Base-by-base conservation (phyloP, 805 yeast species). In the Barnettozyma salicaria region DNA sequence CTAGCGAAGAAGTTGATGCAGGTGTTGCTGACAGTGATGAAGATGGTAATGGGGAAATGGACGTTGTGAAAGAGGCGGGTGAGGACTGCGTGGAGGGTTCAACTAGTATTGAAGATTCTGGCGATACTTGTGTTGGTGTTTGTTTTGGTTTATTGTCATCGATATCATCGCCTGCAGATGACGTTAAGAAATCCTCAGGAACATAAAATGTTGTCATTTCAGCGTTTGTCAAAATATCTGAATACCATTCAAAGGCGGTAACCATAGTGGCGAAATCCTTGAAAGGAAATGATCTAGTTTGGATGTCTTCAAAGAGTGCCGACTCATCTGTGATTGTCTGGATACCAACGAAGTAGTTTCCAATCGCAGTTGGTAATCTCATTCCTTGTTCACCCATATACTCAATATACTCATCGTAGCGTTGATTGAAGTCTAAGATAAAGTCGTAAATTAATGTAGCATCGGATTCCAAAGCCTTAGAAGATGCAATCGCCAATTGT, bases 251-350 rank as follows among this genome's bases (percentile, higher is more conserved):
- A 37, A 53, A 53, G 7, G 33, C 37, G 2, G 66, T 55, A 19
- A 60, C 53, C 48, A 64, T 55, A 6, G 65, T 60, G 24, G 50
- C 45, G 38, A 65, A 63, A 5, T 60, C 62, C 4, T 48, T 39
- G 25, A 64, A 64, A 12, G 69, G 68, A 43, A 64, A 63, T 9
- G 48, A 41, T 17, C 35, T 36, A 2, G 46, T 43, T 11, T 56
- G 44, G 21, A 64, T 47, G 33, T 52, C 61, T 6, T 45, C 32
- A 36, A 46, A 34, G 16, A 63, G 32, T 23, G 52, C 49, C 1
- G 48, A 44, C 7, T 55, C 55, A 4, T 52, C 48, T 8, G 50
- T 41, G 5, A 60, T 36, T 2, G 50, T 43, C 4, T 52, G 59
- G 13, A 63, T 22, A 21, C 53, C 58, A 24, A 52, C 50, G 35